Evolutionary conservation across 2,329 filamentous ascomycete species (phyloP).

Genomic region (Calcarisporium arbuscula): DNA sequence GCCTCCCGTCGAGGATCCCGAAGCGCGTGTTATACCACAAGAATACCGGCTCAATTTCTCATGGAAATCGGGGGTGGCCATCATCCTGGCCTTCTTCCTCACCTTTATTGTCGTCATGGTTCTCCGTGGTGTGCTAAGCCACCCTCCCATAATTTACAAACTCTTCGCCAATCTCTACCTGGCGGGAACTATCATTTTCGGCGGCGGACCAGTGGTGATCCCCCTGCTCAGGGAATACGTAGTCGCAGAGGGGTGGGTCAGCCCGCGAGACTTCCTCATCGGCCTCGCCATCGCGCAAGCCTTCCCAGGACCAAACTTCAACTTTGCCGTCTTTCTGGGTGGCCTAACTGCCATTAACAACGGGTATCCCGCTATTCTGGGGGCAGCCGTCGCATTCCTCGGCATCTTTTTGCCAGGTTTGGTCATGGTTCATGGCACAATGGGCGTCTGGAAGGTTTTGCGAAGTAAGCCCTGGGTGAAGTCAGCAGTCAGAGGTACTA

Average conservation of each 20-base stretch:
- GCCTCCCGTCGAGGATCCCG: no score
- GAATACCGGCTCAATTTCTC: conserved; percentile 32
- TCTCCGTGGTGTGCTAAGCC: conserved; percentile 33
- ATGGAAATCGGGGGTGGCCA: conserved; percentile 35
- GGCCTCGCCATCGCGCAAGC: conserved; percentile 66
- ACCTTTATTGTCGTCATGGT: conserved; percentile 53
- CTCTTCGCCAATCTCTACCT: conserved; percentile 70
- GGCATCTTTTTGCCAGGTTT: conserved; percentile 49
- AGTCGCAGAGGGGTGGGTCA: conserved; percentile 64
- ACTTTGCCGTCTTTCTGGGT: conserved; percentile 54
- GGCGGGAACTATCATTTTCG: conserved; percentile 63
- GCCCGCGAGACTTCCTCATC: conserved; percentile 63
- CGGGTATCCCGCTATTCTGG: conserved; percentile 31
- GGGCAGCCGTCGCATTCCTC: conserved; percentile 45
- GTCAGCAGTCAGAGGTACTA: conserved; percentile 47
- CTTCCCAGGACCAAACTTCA: conserved; percentile 48
- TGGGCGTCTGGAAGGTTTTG: conserved; percentile 50
- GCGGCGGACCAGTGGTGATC: conserved; percentile 59
- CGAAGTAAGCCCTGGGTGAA: conserved; percentile 39
- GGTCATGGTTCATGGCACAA: conserved; percentile 40
- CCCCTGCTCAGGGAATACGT: conserved; percentile 56
- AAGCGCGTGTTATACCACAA: conserved; percentile 19
- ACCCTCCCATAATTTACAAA: conserved; percentile 42
- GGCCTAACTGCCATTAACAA: conserved; percentile 37
- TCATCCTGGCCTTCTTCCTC: conserved; percentile 44